These are phyloP conservation scores for Xerocomus spinulosus DNA, from an alignment of 768 basidiomycete species.

Conservation along the genomic window DNA sequence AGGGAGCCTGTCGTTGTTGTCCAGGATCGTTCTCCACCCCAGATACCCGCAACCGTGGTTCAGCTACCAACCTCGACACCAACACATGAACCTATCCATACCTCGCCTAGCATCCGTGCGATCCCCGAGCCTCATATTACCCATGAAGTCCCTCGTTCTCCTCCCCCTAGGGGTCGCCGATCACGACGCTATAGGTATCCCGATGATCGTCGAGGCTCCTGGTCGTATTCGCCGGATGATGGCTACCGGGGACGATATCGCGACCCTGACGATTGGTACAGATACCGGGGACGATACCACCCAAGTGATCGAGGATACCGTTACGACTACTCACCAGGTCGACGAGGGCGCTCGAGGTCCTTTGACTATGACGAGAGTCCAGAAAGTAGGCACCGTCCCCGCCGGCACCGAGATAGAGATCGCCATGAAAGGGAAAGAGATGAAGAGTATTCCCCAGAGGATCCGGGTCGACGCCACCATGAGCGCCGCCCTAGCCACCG, in stretches of 20 bases:
- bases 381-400: constrained; percentile 2
- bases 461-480: not conserved
- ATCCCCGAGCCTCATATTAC: constrained; percentile 12
- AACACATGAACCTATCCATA: constrained; percentile 8
- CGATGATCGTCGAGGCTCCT: constrained; percentile 18
- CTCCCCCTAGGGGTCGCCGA: constrained; percentile 1
- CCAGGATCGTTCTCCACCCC: constrained; percentile 20
- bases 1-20: constrained; percentile 15
- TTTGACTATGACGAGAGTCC: constrained; percentile 5
- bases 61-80: constrained; percentile 10
- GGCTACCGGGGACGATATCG: constrained; percentile 4
- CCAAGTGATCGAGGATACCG: constrained; percentile 14
- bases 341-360: constrained; percentile 3
- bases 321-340: constrained; percentile 11
- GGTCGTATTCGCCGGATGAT: constrained; percentile 21
- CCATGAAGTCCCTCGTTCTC: constrained; percentile 8
- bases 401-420: not conserved
- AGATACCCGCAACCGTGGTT: constrained; percentile 16
- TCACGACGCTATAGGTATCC: not conserved
- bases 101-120: constrained; percentile 26
- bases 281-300: constrained; percentile 12
- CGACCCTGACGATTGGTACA: constrained; percentile 13
- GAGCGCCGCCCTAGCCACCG: constrained; percentile 16
- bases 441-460: constrained; percentile 10
- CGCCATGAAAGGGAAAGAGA: not conserved